A percentile compares a stretch with the other conserved stretches of the same genome.
These are phyloP conservation scores for Podila epigama DNA, from an alignment of 192 early-diverging fungal genomes.

Conservation along the genomic window DNA sequence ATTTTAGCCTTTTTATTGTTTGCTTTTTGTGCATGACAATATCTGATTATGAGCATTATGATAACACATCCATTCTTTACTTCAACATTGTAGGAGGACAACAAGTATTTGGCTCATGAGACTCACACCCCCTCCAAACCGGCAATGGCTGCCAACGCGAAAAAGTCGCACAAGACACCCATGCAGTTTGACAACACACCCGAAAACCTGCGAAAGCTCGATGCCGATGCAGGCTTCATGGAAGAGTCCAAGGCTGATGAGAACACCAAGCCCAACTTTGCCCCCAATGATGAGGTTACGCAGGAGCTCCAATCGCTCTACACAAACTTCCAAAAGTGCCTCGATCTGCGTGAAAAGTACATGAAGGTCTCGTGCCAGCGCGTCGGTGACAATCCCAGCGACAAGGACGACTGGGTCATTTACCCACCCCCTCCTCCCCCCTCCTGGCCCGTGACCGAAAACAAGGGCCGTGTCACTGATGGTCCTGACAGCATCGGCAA, in stretches of 20 bases:
- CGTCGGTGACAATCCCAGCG: slow-evolving; percentile 87
- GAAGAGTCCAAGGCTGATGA: slow-evolving; percentile 45
- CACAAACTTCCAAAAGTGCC: slow-evolving; percentile 73
- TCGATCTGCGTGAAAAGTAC: slow-evolving; percentile 88
- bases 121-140: slow-evolving; percentile 50
- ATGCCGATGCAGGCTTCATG: slow-evolving; percentile 37
- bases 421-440: slow-evolving; percentile 90
- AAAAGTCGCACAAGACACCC: slow-evolving; percentile 8
- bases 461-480: slow-evolving; percentile 47
- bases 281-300: slow-evolving; percentile 39
- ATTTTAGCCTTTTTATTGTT: neutral
- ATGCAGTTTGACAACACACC: slow-evolving; percentile 43
- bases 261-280: slow-evolving; percentile 49
- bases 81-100: slow-evolving; percentile 28
- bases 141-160: slow-evolving; percentile 8
- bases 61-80: neutral
- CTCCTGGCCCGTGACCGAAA: slow-evolving; percentile 64
- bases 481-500: slow-evolving; percentile 45
- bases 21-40: neutral
- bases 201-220: slow-evolving; percentile 46
- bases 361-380: slow-evolving; percentile 80
- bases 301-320: slow-evolving; percentile 75
- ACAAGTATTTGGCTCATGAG: slow-evolving; percentile 50
- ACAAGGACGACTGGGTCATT: slow-evolving; percentile 80
- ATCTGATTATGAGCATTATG: no score